These are phyloP conservation scores for Cicer pinnatifidum DNA, from an alignment of 306 rosid genomes.

Conservation along the genomic window DNA sequence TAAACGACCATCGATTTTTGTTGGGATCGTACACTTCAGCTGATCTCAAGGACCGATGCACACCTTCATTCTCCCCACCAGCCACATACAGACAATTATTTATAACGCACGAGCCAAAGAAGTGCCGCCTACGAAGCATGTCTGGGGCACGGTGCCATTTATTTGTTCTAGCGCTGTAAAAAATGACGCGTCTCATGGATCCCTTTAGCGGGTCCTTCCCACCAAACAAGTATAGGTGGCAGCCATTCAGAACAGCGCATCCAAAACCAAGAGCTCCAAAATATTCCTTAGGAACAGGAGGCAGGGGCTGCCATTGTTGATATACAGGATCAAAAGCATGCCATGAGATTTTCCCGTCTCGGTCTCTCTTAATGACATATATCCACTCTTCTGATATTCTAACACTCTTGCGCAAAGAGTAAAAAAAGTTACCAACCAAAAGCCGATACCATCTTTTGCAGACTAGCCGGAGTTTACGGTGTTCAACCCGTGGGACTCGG, in stretches of 20 bases:
- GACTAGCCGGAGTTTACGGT: slow-evolving; percentile 75
- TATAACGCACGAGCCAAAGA: slow-evolving; percentile 83
- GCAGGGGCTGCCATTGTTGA: slow-evolving; percentile 91
- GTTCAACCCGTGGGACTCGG: slow-evolving; percentile 81
- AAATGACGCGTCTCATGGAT: slow-evolving; percentile 84
- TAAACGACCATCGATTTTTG: slow-evolving; percentile 82
- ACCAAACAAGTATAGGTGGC: slow-evolving; percentile 84
- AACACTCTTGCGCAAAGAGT: slow-evolving; percentile 74
- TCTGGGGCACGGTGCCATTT: slow-evolving; percentile 96
- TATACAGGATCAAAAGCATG: slow-evolving; percentile 87
- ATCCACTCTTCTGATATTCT: slow-evolving; percentile 87
- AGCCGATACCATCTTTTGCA: slow-evolving; percentile 91
- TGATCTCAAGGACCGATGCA: slow-evolving; percentile 73
- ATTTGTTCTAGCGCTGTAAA: slow-evolving; percentile 81
- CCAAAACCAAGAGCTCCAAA: slow-evolving; percentile 93
- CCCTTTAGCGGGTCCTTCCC: slow-evolving; percentile 85
- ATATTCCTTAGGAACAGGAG: slow-evolving; percentile 87
- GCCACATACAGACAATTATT: slow-evolving; percentile 87
- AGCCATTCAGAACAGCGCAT: slow-evolving; percentile 89
- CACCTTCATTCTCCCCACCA: slow-evolving; percentile 85
- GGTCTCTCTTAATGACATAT: slow-evolving; percentile 78
- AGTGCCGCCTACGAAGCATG: slow-evolving; percentile 86
- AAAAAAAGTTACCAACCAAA: slow-evolving; percentile 80
- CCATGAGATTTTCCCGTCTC: slow-evolving; percentile 87
- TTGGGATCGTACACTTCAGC: slow-evolving; percentile 87